These are phyloP conservation scores for Casuarina glauca DNA, from an alignment of 306 rosid species.

Conservation along the genomic window DNA sequence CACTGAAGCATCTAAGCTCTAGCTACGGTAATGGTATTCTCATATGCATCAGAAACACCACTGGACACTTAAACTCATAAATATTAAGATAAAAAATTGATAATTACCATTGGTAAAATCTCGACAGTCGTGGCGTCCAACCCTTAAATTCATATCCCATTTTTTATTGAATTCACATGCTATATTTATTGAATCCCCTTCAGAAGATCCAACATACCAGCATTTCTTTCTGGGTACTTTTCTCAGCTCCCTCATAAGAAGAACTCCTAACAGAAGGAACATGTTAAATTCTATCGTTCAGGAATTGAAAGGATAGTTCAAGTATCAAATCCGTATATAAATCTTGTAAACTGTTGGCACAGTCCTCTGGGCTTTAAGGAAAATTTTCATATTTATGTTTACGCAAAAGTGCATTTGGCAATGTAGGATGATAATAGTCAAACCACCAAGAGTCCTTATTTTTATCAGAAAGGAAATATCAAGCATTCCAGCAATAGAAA, in stretches of 20 bases:
- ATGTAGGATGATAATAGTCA: not conserved
- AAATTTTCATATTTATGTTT: not conserved
- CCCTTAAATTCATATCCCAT: slow-evolving; percentile 63
- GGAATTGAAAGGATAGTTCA: not conserved
- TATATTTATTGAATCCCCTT: slow-evolving; percentile 41
- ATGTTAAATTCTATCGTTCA: slow-evolving; percentile 2
- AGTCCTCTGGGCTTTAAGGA: not conserved
- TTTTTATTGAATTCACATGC: slow-evolving; percentile 63
- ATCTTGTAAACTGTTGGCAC: too few species aligned
- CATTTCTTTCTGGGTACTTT: slow-evolving; percentile 71
- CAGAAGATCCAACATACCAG: slow-evolving; percentile 76
- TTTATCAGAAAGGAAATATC: not conserved
- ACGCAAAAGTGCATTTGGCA: not conserved
- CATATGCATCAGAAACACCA: slow-evolving; percentile 1
- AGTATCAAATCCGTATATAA: too few species aligned
- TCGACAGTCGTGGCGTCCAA: slow-evolving; percentile 80
- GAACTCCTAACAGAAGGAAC: slow-evolving; percentile 45
- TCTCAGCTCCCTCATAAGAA: slow-evolving; percentile 60
- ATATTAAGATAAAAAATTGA: slow-evolving; percentile 3
- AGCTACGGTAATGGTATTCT: not conserved
- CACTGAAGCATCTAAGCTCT: not conserved
- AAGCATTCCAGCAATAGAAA: too few species aligned
- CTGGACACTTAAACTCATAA: not conserved
- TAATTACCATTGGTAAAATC: slow-evolving; percentile 73
- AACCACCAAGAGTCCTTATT: not conserved